A percentile compares a stretch with the other conserved stretches of the same genome.
phyloP scores from a whole-genome alignment of 805 yeast genomes.

The Sugiyamaella mastotermitis region DNA sequence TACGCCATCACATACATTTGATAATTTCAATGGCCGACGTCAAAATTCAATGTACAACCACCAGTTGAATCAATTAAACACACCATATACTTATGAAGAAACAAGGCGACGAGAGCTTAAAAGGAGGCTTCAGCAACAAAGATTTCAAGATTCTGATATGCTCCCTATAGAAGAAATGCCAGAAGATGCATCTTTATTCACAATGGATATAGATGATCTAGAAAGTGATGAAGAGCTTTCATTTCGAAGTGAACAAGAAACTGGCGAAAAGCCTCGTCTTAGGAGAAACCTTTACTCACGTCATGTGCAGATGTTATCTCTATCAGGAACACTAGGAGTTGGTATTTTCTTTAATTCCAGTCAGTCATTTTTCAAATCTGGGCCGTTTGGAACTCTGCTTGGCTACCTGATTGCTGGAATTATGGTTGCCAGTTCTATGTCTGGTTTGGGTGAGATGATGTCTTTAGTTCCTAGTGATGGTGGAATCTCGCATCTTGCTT shows the following conservation, averaged over 20 bases:
- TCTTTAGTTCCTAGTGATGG: slow-evolving; percentile 74
- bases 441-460: slow-evolving; percentile 76
- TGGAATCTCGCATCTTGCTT: slow-evolving; percentile 68
- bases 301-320: slow-evolving; percentile 71
- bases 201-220: slow-evolving; percentile 24
- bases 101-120: slow-evolving; percentile 7
- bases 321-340: slow-evolving; percentile 76
- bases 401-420: slow-evolving; percentile 63
- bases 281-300: slow-evolving; percentile 58
- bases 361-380: slow-evolving; percentile 65
- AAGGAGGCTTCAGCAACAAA: not conserved
- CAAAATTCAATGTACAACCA: slow-evolving; percentile 20
- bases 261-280: slow-evolving; percentile 10
- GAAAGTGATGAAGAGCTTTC: slow-evolving; percentile 18
- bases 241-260: slow-evolving; percentile 10
- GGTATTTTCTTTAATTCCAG: slow-evolving; percentile 68
- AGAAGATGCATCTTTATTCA: slow-evolving; percentile 21
- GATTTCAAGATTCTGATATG: slow-evolving; percentile 1
- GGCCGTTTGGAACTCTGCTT: slow-evolving; percentile 68
- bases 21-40: slow-evolving; percentile 22
- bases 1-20: slow-evolving; percentile 8
- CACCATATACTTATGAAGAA: slow-evolving; percentile 17
- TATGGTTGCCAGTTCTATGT: slow-evolving; percentile 61
- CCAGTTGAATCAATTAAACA: slow-evolving; percentile 19
- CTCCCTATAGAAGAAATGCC: slow-evolving; percentile 8